These are phyloP conservation scores for Botryobasidium botryosum DNA, from an alignment of 768 basidiomycete species.

Conservation along the genomic window DNA sequence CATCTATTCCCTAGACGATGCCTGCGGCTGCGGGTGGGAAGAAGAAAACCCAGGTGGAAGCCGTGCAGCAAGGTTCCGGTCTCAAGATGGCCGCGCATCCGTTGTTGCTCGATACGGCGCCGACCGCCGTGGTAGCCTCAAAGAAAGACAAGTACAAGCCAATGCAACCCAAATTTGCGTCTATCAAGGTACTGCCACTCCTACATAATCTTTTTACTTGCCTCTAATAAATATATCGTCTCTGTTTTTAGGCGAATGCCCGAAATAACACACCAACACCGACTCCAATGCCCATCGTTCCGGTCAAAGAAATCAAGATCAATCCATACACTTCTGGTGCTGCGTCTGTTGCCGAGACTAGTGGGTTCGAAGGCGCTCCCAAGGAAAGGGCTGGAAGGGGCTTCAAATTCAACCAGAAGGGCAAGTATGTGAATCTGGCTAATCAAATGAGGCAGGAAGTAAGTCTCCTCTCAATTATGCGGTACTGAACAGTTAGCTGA, in stretches of 20 bases:
- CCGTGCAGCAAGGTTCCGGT: slow-evolving; percentile 62
- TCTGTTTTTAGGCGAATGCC: slow-evolving; percentile 42
- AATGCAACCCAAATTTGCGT: slow-evolving; percentile 98
- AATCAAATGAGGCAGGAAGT: slow-evolving; percentile 37
- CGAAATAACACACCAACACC: slow-evolving; percentile 51
- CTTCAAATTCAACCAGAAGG: slow-evolving; percentile 83
- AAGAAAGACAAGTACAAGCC: slow-evolving; percentile 92
- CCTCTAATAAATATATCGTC: background rate
- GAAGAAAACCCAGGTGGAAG: slow-evolving; percentile 34
- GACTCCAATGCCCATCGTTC: slow-evolving; percentile 19
- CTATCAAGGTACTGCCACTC: slow-evolving; percentile 49
- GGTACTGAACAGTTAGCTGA: background rate
- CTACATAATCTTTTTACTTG: background rate
- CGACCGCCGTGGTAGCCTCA: slow-evolving; percentile 37
- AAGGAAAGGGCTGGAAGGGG: slow-evolving; percentile 49
- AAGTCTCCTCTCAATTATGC: slow-evolving; percentile 46
- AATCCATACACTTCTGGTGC: slow-evolving; percentile 65
- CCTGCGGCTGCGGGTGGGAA: slow-evolving; percentile 37
- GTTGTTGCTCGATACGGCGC: slow-evolving; percentile 52
- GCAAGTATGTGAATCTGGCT: slow-evolving; percentile 45
- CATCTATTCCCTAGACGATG: slow-evolving; percentile 26
- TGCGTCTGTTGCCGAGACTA: slow-evolving; percentile 18
- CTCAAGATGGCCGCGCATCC: slow-evolving; percentile 87
- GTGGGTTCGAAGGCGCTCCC: slow-evolving; percentile 55
- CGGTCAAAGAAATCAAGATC: slow-evolving; percentile 26